Conservation (phyloP, 371 early-diverging fungal species). For the Blakeslea trispora region DNA sequence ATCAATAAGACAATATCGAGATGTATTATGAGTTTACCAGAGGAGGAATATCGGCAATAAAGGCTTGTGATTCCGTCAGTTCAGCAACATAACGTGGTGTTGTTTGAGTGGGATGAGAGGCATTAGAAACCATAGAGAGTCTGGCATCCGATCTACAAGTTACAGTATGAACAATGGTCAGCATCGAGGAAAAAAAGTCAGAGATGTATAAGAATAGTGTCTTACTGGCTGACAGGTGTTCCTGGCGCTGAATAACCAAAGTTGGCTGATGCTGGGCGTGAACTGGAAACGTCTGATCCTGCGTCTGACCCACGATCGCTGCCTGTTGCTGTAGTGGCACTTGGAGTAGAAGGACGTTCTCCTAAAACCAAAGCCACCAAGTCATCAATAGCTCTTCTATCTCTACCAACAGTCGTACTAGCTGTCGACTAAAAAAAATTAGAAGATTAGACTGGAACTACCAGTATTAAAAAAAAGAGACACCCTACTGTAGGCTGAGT, state of each 20-base stretch:
- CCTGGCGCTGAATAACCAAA: conserved; percentile 47
- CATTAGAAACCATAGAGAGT: conserved; percentile 33
- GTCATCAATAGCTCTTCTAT: conserved; percentile 75
- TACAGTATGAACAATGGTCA: background rate
- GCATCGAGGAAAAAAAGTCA: too few relatives aligned
- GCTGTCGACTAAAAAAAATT: conserved; percentile 12
- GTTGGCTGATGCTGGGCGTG: conserved; percentile 45
- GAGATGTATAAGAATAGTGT: too few relatives aligned
- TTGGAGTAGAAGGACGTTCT: conserved; percentile 64
- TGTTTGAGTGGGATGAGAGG: conserved; percentile 31
- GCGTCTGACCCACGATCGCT: conserved; percentile 57
- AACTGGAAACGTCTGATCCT: conserved; percentile 53
- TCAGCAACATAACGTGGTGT: conserved; percentile 53
- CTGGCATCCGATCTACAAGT: conserved; percentile 21
- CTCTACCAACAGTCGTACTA: conserved; percentile 25
- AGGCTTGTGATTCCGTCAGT: conserved; percentile 64
- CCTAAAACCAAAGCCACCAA: conserved; percentile 82
- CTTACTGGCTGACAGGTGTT: conserved; percentile 50
- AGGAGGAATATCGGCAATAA: conserved; percentile 83
- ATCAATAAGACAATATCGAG: too few relatives aligned
- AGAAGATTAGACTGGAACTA: background rate
- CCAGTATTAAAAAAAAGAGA: too few relatives aligned
- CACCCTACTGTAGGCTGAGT: conserved; percentile 50
- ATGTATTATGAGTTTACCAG: conserved; percentile 45
- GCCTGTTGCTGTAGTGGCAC: conserved; percentile 40